Conservation (phyloP, 225 moss, liverwort and hornwort species). For the Antitrichia curtipendula region DNA sequence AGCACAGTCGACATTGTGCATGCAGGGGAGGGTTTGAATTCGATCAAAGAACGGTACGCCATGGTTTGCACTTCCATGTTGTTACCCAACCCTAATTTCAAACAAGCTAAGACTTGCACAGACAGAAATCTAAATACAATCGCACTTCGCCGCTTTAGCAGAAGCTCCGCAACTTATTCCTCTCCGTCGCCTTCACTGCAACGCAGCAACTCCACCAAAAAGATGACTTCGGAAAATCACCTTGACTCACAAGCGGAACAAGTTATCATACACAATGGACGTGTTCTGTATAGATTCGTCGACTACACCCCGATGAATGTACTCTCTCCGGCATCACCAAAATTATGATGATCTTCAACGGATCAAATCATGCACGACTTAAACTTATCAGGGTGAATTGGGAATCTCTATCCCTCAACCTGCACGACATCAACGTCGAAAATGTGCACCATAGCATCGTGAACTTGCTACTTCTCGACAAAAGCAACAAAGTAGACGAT, state of each 20-base stretch:
- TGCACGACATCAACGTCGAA: background rate
- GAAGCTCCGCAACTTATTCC: background rate
- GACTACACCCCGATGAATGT: background rate
- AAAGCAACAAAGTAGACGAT: background rate
- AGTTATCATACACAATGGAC: background rate
- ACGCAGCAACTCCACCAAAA: background rate
- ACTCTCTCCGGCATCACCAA: background rate
- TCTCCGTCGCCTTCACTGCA: background rate
- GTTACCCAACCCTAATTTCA: background rate
- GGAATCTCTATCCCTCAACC: background rate
- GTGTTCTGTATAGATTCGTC: background rate
- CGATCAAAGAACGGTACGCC: background rate
- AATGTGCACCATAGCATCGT: background rate
- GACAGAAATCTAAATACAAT: background rate
- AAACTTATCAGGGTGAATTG: background rate
- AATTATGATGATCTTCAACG: background rate
- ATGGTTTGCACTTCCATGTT: slow-evolving; percentile 15
- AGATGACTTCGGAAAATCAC: background rate
- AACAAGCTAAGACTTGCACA: background rate
- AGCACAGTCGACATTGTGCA: background rate
- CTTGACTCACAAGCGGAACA: background rate
- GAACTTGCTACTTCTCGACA: background rate
- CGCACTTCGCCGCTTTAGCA: background rate
- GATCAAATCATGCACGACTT: background rate
- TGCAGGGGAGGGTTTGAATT: background rate